Evolutionary conservation across 345 rosid genomes (phyloP), one percentile per base, ranked within the genome.

Genomic region (Eucalyptus tenuipes): DNA sequence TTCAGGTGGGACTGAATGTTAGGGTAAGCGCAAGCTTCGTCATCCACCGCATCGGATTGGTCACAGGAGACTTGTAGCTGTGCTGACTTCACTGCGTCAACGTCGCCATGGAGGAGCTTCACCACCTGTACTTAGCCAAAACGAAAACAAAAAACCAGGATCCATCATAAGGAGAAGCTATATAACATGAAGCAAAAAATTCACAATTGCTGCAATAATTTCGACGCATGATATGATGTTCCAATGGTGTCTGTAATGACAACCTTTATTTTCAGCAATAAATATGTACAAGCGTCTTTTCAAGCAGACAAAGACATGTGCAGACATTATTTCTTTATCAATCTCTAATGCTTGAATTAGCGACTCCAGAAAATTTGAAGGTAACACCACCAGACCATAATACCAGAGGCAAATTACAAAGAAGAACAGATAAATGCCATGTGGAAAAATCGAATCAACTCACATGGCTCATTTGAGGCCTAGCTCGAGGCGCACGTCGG

Each of bases 381-480:
- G 75, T 31, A 64, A 64, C 75, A 64, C 40, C 75, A 64, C 75
- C 20, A 64, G 75, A 64, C 75, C 75, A 64, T 15, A n/a, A n/a
- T 7, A 14, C 75, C 75, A 7, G 5, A n/a, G 20, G 4, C 75
- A 64, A n/a, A n/a, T 64, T 64, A 64, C 75, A 64, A 64, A 64
- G 75, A 64, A 64, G 75, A 64, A n/a, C 2, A 64, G 75, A 64
- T n/a, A 64, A n/a, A 64, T n/a, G 20, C 75, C 75, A n/a, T 64
- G 75, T 15, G 20, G 3, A 64, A 15, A n/a, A n/a, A n/a, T n/a
- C 15, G 31, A 87, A 53, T 55, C 59, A 33, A 90, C 95, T 91
- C 92, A 98, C 99, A 6, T 91, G 88, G 91, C 94, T 93, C 93
- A 98, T 97, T 87, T 92, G 96, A 6, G 99, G 99, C 92, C 99